Conservation (phyloP, 176 grass and related monocot genomes). For the Musa schizocarpa region DNA sequence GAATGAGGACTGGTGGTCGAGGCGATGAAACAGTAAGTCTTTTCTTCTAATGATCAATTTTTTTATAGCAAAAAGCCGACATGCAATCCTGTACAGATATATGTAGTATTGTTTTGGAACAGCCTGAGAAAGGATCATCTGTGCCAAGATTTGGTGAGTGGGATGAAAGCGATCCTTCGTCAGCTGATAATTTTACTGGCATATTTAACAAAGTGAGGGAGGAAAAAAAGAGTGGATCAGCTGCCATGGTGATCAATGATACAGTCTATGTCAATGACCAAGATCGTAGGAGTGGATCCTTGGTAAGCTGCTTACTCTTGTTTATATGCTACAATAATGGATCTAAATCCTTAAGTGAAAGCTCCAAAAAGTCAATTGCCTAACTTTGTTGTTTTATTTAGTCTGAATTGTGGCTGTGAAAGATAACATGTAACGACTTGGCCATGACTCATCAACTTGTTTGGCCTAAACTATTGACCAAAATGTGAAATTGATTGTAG, state of each 20-base stretch:
- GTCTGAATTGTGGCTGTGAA: not conserved
- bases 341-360: not conserved
- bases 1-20: conserved; percentile 25
- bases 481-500: too few species aligned
- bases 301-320: conserved; percentile 30
- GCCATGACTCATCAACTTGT: too few species aligned
- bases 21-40: conserved; percentile 39
- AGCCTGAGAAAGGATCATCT: conserved; percentile 67
- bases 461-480: too few species aligned
- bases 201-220: conserved; percentile 89
- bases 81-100: too few species aligned
- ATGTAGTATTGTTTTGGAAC: conserved; percentile 3
- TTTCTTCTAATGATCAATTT: not conserved
- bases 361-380: not conserved
- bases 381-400: not conserved
- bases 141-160: conserved; percentile 92
- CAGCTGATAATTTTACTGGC: conserved; percentile 81
- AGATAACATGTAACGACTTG: too few species aligned
- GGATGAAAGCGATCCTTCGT: conserved; percentile 79
- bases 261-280: conserved; percentile 17
- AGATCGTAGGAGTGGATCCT: conserved; percentile 31
- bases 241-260: conserved; percentile 27
- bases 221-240: conserved; percentile 56
- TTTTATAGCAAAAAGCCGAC: not conserved
- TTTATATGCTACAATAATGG: not conserved